Evolutionary conservation across 139 green algal genomes (phyloP).

Genomic region (Volvox africanus): DNA sequence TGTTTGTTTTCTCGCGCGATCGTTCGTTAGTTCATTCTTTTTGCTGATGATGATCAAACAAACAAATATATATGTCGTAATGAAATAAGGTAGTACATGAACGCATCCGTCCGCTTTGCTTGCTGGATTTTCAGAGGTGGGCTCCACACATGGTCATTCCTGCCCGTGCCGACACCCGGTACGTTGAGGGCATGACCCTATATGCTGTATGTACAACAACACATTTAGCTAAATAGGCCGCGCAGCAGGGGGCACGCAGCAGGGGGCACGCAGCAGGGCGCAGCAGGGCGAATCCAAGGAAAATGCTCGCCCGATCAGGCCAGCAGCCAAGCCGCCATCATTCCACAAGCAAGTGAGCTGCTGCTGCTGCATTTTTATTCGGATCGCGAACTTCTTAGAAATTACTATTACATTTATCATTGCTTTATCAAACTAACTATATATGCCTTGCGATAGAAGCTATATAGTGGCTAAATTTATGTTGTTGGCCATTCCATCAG

Average conservation of each 20-base stretch:
- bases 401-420: too few species aligned
- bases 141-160: neutral
- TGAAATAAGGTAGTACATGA: too few species aligned
- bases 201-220: neutral
- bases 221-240: neutral
- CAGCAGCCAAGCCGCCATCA: neutral
- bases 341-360: too few species aligned
- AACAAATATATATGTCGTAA: neutral
- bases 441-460: too few species aligned
- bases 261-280: neutral
- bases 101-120: too few species aligned
- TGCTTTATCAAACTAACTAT: too few species aligned
- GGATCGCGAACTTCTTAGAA: too few species aligned
- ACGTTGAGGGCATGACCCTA: neutral
- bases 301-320: neutral
- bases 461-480: too few species aligned
- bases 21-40: neutral
- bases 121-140: neutral
- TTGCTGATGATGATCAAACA: neutral
- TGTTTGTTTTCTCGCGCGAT: too few species aligned
- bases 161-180: neutral
- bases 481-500: too few species aligned
- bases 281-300: neutral
- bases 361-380: too few species aligned
- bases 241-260: too few species aligned